Conservation (phyloP, 2,329 filamentous ascomycete species). For the Hyphodiscus sp. region DNA sequence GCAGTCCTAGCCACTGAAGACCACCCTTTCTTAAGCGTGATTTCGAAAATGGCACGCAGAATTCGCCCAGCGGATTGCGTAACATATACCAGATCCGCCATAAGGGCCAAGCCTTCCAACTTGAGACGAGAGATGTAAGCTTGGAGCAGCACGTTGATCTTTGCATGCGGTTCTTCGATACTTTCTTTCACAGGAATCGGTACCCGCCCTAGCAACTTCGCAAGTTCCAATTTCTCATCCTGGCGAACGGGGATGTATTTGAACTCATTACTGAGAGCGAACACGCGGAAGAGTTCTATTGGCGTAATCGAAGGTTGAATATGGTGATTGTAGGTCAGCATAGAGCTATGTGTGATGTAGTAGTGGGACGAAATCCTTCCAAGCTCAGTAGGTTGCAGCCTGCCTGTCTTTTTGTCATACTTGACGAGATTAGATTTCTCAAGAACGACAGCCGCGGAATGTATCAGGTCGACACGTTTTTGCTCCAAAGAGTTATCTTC, state of each 20-base stretch:
- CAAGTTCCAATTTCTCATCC: slow-evolving; percentile 94
- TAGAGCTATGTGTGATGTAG: slow-evolving; percentile 93
- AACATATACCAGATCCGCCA: slow-evolving; percentile 98
- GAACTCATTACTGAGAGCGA: slow-evolving; percentile 94
- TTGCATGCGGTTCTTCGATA: slow-evolving; percentile 92
- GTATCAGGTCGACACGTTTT: slow-evolving; percentile 93
- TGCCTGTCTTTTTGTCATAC: slow-evolving; percentile 90
- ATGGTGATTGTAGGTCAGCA: slow-evolving; percentile 94
- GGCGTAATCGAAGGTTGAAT: slow-evolving; percentile 88
- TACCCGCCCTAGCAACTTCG: slow-evolving; percentile 81
- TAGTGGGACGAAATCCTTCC: slow-evolving; percentile 96
- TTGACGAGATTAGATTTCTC: slow-evolving; percentile 86
- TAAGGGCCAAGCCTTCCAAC: slow-evolving; percentile 86
- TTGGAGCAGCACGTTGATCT: slow-evolving; percentile 96
- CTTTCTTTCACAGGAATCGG: slow-evolving; percentile 97
- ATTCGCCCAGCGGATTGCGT: slow-evolving; percentile 97
- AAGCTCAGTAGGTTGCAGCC: slow-evolving; percentile 84
- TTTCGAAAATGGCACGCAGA: slow-evolving; percentile 90
- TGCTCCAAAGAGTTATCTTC: slow-evolving; percentile 88
- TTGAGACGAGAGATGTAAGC: slow-evolving; percentile 94
- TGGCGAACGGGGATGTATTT: slow-evolving; percentile 98
- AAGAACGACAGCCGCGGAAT: slow-evolving; percentile 82
- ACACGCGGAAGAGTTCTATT: slow-evolving; percentile 94
- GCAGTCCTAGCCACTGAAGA: slow-evolving; percentile 87
- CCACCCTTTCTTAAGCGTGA: slow-evolving; percentile 96